A percentile compares a stretch with the other conserved stretches of the same genome.
Evolutionary conservation across 257 asterid species (phyloP).

Genomic region (Apocynum venetum): DNA sequence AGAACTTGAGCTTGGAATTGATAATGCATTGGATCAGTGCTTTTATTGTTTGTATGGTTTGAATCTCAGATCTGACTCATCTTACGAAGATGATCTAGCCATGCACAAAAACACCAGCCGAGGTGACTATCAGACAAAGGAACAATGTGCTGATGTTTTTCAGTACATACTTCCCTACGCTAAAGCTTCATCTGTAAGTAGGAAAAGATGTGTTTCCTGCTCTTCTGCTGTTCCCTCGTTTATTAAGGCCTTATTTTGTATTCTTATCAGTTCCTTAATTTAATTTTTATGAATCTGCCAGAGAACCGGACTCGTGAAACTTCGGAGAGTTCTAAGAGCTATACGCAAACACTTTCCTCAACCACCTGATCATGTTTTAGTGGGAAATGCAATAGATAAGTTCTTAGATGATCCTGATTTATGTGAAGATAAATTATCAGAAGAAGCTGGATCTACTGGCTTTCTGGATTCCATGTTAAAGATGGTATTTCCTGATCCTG

Average conservation of each 20-base stretch:
- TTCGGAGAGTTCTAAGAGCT: constrained; percentile 89
- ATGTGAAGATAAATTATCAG: constrained; percentile 84
- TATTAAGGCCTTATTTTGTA: not conserved
- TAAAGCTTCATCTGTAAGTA: constrained; percentile 89
- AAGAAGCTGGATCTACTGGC: constrained; percentile 74
- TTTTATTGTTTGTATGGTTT: constrained; percentile 92
- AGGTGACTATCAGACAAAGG: constrained; percentile 97
- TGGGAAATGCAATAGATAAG: constrained; percentile 85
- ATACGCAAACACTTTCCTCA: constrained; percentile 88
- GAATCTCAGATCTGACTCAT: constrained; percentile 86
- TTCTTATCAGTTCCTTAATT: constrained; percentile 5
- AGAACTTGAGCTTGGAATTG: constrained; percentile 84
- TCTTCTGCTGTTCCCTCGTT: constrained; percentile 15
- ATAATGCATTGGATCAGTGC: constrained; percentile 91
- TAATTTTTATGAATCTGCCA: constrained; percentile 20
- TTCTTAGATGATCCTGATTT: constrained; percentile 81
- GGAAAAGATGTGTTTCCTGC: constrained; percentile 11
- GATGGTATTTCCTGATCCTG: constrained; percentile 54
- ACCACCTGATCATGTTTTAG: constrained; percentile 78
- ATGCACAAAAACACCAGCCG: constrained; percentile 87
- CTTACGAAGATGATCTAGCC: constrained; percentile 83
- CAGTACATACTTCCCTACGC: constrained; percentile 92
- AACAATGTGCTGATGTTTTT: constrained; percentile 97
- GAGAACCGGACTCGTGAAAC: constrained; percentile 82
- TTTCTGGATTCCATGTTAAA: constrained; percentile 65